phyloP scores from a whole-genome alignment of 1,139 yeast species.

The Saccharomyces hybrid region DNA sequence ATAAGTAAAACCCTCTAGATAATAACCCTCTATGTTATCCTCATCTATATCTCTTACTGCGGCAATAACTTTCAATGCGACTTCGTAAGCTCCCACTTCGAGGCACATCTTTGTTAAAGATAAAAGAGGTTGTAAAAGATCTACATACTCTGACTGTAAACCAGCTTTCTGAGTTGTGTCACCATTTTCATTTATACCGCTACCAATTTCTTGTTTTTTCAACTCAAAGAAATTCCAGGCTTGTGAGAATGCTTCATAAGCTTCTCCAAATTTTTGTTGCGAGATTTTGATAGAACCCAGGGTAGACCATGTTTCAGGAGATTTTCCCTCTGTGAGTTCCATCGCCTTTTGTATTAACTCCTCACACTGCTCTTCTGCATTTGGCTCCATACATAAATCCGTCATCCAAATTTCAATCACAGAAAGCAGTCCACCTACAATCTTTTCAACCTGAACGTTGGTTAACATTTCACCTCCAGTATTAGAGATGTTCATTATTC shows the following conservation, averaged over 20 bases:
- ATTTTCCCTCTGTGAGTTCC: constrained; percentile 44
- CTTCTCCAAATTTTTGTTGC: constrained; percentile 72
- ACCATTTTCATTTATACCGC: constrained; percentile 36
- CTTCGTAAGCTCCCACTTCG: constrained; percentile 66
- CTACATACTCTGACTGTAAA: constrained; percentile 47
- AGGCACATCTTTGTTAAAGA: constrained; percentile 66
- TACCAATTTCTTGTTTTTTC: constrained; percentile 42
- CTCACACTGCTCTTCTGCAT: constrained; percentile 80
- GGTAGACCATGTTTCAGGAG: constrained; percentile 77
- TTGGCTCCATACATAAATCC: constrained; percentile 88
- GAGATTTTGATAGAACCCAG: constrained; percentile 86
- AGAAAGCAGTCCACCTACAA: constrained; percentile 74
- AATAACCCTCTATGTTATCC: constrained; percentile 68
- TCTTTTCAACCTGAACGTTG: constrained; percentile 35
- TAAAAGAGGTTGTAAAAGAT: constrained; percentile 59
- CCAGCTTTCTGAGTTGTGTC: constrained; percentile 30
- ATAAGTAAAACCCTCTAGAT: constrained; percentile 73
- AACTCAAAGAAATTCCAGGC: constrained; percentile 65
- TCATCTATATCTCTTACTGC: constrained; percentile 73
- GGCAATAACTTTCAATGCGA: constrained; percentile 53
- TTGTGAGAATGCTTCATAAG: constrained; percentile 55
- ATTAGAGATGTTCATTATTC: constrained; percentile 43
- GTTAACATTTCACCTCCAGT: constrained; percentile 27
- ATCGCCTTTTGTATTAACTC: constrained; percentile 60
- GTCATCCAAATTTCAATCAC: constrained; percentile 98